Base-by-base conservation (phyloP, 1,284 basidiomycete species). In the Rhizoctonia solani region DNA sequence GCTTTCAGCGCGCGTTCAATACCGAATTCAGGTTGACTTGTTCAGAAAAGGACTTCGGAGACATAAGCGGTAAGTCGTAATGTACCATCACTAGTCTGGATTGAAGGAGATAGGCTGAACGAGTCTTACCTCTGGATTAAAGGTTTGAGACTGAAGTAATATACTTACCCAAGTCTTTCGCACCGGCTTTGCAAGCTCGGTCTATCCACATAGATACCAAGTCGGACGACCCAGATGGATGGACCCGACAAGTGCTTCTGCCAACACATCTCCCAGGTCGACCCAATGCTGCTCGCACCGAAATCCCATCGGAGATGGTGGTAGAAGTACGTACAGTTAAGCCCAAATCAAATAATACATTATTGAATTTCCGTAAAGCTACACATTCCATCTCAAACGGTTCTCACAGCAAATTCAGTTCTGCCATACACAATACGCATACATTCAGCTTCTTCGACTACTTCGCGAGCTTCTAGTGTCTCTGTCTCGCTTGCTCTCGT, bases 401-500 rank as follows among this genome's bases (percentile, higher is more conserved):
- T 25, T 8, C 23, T 65, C 6, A 53, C 61, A 14, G 61, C 49
- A 11, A 65, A 27, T 5, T 53, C 61, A 23, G 32, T 53, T 13
- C 14, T 65, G 11, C 61, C 61, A 8, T 65, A 65, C 37, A 65
- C 61, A 6, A 65, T 65, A 37, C 61, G 61, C 61, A 65, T 65
- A 65, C 47, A 65, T 19, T 65, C 50, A 25, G 39, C 39, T 2
- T 65, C 61, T 50, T 44, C 61, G 5, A 49, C 23, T 13, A 34
- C 37, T 11, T 53, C 61, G 14, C 34, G 49, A 11, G 27, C 37
- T 41, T 53, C 61, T 29, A 34, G 29, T 41, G 53, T 37, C 13
- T 49, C 61, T 16, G 61, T 49, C 3, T 65, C 61, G 13, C 61
- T 65, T 3, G 61, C 61, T 14, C 61, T 65, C n/a, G 50, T 65